Evolutionary conservation across 176 grass and related monocot genomes (phyloP), one percentile per base, ranked within the genome.

Genomic region (Aegilops longissima): DNA sequence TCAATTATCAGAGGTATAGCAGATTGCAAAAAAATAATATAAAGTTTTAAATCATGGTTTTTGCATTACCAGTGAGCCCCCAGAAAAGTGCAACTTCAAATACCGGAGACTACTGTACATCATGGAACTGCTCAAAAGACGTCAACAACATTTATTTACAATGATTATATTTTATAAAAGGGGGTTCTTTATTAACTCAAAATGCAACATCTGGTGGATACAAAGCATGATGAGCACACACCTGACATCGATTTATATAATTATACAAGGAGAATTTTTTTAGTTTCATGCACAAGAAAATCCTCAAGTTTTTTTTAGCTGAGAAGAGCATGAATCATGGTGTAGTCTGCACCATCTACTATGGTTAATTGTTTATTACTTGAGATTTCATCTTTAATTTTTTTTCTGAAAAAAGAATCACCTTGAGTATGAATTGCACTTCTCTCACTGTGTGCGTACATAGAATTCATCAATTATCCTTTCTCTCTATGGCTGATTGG

Each of bases 401-500:
- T 68, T 67, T 68, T 68, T 18, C 12, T 68, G 13, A 66, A 69
- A 1, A 69, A 16, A 18, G 34, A 34, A 52, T 82, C 83, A 76
- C 27, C 20, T 75, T 85, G 75, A 1, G 3, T 70, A 12, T 63
- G 61, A 77, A 14, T 51, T 21, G 45, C 78, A 70, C 16, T 78
- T 31, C n/a, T 65, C 13, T 73, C 7, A n/a, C 47, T 76, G 25
- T 40, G 84, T 84, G 64, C 20, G 64, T 56, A 67, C 13, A 68
- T 71, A 51, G 27, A 59, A 51, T 21, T 66, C 36, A 64, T 0
- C 71, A 70, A 5, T 66, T 29, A 35, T 54, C 30, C 1, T 61
- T 87, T 72, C 4, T 73, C 21, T 18, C 83, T 83, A 98, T 93
- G 93, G 95, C 9, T 76, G 49, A 30, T 8, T 39, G 45, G 3